These are phyloP conservation scores for Neostapfia colusana DNA, from an alignment of 176 grass and related monocot species.

Conservation along the genomic window DNA sequence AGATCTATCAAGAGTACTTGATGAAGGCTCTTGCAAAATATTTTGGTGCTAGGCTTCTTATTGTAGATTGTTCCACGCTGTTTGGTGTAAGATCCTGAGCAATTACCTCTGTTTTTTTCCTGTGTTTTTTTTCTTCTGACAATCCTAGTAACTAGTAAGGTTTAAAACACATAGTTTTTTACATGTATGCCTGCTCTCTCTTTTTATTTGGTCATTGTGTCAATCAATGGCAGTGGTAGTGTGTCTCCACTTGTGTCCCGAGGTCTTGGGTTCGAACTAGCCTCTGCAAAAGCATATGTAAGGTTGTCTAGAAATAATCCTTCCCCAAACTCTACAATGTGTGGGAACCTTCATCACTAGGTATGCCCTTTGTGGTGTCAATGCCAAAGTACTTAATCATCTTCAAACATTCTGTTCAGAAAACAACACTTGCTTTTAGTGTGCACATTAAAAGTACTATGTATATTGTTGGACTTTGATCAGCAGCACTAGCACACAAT, in stretches of 20 bases:
- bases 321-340: no score
- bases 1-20: constrained; percentile 94
- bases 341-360: no score
- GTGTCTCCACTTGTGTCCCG: no score
- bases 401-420: background rate
- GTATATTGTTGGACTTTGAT: background rate
- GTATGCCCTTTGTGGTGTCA: background rate
- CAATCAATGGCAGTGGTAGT: background rate
- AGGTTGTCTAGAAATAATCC: no score
- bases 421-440: constrained; percentile 1
- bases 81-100: constrained; percentile 64
- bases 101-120: constrained; percentile 16
- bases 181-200: background rate
- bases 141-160: background rate
- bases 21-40: constrained; percentile 89
- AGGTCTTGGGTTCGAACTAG: no score
- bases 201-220: constrained; percentile 2
- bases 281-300: no score
- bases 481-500: no score
- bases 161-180: constrained; percentile 6
- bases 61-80: constrained; percentile 73
- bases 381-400: background rate
- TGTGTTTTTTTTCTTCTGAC: background rate
- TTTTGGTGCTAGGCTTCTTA: constrained; percentile 84
- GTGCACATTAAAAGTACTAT: background rate